These are phyloP conservation scores for Diplodia sapinea DNA, from an alignment of 2,329 filamentous ascomycete genomes.

Conservation along the genomic window DNA sequence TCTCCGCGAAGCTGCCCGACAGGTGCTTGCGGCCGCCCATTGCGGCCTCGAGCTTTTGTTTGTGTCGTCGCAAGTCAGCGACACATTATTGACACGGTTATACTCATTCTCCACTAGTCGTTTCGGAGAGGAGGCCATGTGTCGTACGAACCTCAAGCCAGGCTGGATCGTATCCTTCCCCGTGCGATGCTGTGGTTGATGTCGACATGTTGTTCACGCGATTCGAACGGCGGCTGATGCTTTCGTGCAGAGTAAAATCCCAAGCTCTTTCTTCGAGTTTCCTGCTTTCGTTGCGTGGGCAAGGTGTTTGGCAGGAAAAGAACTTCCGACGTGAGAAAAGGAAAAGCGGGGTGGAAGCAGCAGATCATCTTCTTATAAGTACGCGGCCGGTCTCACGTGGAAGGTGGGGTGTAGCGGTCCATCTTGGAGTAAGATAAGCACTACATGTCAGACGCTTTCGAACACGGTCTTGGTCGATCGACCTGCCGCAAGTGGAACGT, in stretches of 20 bases:
- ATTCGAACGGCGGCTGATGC: not conserved
- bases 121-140: no score
- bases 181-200: not conserved
- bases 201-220: not conserved
- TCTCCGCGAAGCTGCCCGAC: not conserved
- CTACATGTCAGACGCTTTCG: not conserved
- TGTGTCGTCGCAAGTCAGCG: not conserved
- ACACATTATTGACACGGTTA: no score
- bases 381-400: not conserved
- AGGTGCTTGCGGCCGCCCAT: constrained; percentile 15
- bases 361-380: not conserved
- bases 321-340: not conserved
- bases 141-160: constrained; percentile 8
- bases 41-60: constrained; percentile 2
- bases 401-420: not conserved
- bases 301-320: not conserved
- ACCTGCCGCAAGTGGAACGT: not conserved
- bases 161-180: constrained; percentile 6
- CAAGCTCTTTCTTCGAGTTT: not conserved
- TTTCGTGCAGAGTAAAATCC: not conserved
- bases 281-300: not conserved
- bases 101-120: no score
- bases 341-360: not conserved
- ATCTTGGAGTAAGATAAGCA: not conserved
- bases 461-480: not conserved